phyloP scores from a whole-genome alignment of 305 asterid genomes.

The Solanum hybrid region DNA sequence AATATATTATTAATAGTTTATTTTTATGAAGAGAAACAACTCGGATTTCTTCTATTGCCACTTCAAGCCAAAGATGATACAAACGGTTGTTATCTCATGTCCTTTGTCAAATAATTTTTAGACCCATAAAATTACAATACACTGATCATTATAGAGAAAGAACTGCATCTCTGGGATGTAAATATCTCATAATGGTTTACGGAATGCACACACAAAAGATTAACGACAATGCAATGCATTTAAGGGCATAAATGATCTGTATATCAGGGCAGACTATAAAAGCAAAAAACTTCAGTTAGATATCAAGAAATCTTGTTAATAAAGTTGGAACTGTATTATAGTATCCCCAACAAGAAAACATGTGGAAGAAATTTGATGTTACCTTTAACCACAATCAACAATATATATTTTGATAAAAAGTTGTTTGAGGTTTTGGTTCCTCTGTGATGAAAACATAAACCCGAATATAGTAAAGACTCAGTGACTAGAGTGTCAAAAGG shows the following conservation, averaged over 20 bases:
- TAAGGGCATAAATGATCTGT: not conserved
- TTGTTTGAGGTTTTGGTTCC: not conserved
- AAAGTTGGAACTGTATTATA: not conserved
- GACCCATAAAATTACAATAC: not conserved
- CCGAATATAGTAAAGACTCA: not conserved
- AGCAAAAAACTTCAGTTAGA: not conserved
- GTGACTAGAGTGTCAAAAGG: not conserved
- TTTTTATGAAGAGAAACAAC: not conserved
- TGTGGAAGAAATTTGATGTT: not conserved
- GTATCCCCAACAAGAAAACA: not conserved
- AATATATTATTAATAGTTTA: not conserved
- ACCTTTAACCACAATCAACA: not conserved
- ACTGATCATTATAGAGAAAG: not conserved
- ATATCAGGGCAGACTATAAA: not conserved
- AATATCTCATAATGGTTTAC: no score
- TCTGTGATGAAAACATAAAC: not conserved
- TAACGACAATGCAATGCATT: not conserved
- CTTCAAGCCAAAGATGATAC: not conserved
- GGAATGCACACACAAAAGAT: not conserved
- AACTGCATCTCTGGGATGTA: no score
- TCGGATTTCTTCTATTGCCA: not conserved
- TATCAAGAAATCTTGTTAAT: not conserved
- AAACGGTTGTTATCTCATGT: not conserved
- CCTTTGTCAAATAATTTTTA: not conserved
- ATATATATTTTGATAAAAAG: not conserved